phyloP scores from a whole-genome alignment of 345 rosid genomes.

The Gossypioides kirkii region DNA sequence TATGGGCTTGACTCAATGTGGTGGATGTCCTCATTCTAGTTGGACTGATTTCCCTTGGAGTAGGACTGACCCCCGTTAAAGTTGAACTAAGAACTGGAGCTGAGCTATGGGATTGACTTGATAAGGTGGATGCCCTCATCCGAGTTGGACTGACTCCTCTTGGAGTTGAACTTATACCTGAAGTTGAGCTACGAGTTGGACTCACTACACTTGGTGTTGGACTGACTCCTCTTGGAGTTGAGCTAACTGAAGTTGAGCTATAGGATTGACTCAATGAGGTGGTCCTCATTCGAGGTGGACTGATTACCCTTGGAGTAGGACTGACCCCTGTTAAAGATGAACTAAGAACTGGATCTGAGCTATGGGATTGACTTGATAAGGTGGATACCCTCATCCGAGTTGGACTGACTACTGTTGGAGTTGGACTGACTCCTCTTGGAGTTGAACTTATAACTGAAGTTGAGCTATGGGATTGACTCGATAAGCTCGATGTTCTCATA shows the following conservation, averaged over 20 bases:
- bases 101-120: constrained; percentile 51
- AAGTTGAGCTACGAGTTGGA: constrained; percentile 55
- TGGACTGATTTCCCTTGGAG: constrained; percentile 33
- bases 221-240: constrained; percentile 23
- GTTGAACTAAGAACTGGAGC: constrained; percentile 69
- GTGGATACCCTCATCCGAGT: constrained; percentile 48
- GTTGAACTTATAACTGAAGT: no score
- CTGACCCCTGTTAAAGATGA: constrained; percentile 27
- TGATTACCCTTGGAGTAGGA: constrained; percentile 36
- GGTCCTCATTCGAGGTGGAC: neutral
- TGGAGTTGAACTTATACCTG: constrained; percentile 28
- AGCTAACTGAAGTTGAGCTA: neutral
- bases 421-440: no score
- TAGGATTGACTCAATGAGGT: neutral
- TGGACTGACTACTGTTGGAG: constrained; percentile 38
- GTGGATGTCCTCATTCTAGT: neutral
- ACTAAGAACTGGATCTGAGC: constrained; percentile 75
- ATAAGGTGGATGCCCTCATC: constrained; percentile 46
- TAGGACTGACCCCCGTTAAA: constrained; percentile 25
- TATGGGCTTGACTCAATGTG: neutral
- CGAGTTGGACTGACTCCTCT: constrained; percentile 46
- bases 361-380: constrained; percentile 45
- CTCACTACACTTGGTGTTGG: constrained; percentile 62
- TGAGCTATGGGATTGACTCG: neutral
- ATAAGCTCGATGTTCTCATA: neutral